Conservation (phyloP, 495 filamentous ascomycete genomes). For the Amniculicola lignicola region DNA sequence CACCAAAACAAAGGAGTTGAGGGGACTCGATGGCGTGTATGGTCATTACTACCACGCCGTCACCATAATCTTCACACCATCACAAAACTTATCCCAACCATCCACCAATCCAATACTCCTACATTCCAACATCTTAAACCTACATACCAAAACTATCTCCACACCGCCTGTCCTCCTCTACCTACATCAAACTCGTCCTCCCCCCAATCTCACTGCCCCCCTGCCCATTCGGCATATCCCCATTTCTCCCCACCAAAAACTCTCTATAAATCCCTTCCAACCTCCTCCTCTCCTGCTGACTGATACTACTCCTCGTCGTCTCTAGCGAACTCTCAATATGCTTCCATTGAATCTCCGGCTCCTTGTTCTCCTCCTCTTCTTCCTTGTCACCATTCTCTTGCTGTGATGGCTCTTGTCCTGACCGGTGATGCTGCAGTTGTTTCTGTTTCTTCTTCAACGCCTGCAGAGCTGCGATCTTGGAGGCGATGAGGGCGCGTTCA, state of each 20-base stretch:
- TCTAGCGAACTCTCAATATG: constrained; percentile 75
- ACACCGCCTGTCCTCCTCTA: background rate
- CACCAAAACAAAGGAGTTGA: too few relatives aligned
- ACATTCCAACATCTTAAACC: too few relatives aligned
- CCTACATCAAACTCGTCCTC: constrained; percentile 83
- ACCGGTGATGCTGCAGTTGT: constrained; percentile 34
- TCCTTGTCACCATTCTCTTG: constrained; percentile 32
- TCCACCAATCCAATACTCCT: background rate
- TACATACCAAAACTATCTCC: background rate
- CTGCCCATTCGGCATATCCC: constrained; percentile 91
- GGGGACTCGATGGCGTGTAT: too few relatives aligned
- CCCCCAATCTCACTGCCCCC: constrained; percentile 88
- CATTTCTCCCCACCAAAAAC: constrained; percentile 86
- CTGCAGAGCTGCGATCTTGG: constrained; percentile 73
- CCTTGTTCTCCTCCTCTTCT: constrained; percentile 48
- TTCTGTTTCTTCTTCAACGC: constrained; percentile 58
- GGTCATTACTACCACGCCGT: too few relatives aligned
- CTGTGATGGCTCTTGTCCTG: background rate
- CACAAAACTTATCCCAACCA: background rate
- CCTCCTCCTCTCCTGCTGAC: constrained; percentile 65
- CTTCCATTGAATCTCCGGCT: constrained; percentile 82
- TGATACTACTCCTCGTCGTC: constrained; percentile 81
- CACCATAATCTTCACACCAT: background rate
- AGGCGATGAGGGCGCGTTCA: constrained; percentile 66
- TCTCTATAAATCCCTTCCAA: constrained; percentile 81